Evolutionary conservation across 23 red algal species (phyloP), one percentile per base, ranked within the genome.

Genomic region (Gracilaria caudata): DNA sequence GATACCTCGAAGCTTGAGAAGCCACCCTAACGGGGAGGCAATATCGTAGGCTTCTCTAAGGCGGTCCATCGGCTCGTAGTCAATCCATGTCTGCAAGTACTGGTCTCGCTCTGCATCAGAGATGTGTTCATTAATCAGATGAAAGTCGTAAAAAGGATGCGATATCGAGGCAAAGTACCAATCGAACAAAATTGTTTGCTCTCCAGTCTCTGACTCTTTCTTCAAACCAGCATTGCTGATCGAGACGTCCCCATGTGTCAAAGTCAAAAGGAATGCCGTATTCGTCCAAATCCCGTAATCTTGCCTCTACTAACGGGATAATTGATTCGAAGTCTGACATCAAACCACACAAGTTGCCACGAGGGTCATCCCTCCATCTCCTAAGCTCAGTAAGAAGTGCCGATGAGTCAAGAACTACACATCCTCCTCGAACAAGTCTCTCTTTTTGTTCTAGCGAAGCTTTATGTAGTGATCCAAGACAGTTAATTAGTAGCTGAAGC

Each of bases 41-140:
- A 73, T 73, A n/a, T 73, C 68, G 68, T 73, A 73, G 35, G 40
- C 35, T 73, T 73, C 68, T 25, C 40, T 46, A 73, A 39, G 40
- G 34, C 68, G 68, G 35, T 73, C 68, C 34, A 73, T 46, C 40
- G 68, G 68, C 68, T 73, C 68, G 68, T 73, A 73, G 34, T 73
- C 68, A 39, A 39, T 73, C 68, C 68, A 73, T 46, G 20, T 73
- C 34, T 73, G 35, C 33, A 73, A 46, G 40, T 73, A 73, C 23
- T 34, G 40, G 35, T 46, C 35, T 21, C 68, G 34, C 34, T 35
- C 68, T 73, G 34, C 68, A 23, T 29, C 68, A 39, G 68, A 73
- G 34, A 73, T 73, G 68, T 73, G 9, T 73, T 73, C 68, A 46
- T 73, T n/a, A 10, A 73, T 73, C 40, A 43, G 35, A 43, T 73